Percentiles rank a stretch among this genome's conserved stretches.
phyloP scores from a whole-genome alignment of 106 monocot genomes.

The Hemerocallis citrina region DNA sequence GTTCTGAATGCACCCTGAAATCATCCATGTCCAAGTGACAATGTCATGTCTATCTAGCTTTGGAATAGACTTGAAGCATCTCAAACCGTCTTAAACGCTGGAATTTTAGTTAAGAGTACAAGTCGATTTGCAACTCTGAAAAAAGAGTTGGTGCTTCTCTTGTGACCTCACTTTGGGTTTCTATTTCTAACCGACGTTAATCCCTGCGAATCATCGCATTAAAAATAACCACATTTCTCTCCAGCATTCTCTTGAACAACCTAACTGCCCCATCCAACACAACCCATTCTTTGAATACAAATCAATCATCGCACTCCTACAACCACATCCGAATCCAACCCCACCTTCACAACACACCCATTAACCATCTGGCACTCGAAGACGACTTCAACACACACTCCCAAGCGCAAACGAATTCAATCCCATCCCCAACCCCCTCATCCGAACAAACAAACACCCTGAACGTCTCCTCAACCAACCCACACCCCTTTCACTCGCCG shows the following conservation, averaged over 20 bases:
- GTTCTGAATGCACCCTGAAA: conserved; percentile 47
- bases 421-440: conserved; percentile 24
- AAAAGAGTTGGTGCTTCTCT: conserved; percentile 38
- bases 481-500: conserved; percentile 22
- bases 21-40: conserved; percentile 58
- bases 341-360: conserved; percentile 36
- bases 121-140: conserved; percentile 55
- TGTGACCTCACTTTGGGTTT: conserved; percentile 12
- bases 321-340: conserved; percentile 29
- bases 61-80: conserved; percentile 34
- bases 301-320: conserved; percentile 46
- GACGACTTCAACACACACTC: conserved; percentile 44
- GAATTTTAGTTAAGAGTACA: conserved; percentile 34
- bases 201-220: conserved; percentile 63
- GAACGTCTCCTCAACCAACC: conserved; percentile 20
- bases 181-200: conserved; percentile 15
- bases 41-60: conserved; percentile 54
- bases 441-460: conserved; percentile 23
- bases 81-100: conserved; percentile 39
- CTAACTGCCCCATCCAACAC: conserved; percentile 27
- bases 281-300: conserved; percentile 47
- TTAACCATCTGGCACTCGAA: conserved; percentile 22
- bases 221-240: conserved; percentile 52
- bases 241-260: conserved; percentile 28
- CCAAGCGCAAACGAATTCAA: conserved; percentile 41